A percentile compares a stretch with the other conserved stretches of the same genome.
phyloP scores from a whole-genome alignment of 148 eudicot species.

The Diospyros kaki region DNA sequence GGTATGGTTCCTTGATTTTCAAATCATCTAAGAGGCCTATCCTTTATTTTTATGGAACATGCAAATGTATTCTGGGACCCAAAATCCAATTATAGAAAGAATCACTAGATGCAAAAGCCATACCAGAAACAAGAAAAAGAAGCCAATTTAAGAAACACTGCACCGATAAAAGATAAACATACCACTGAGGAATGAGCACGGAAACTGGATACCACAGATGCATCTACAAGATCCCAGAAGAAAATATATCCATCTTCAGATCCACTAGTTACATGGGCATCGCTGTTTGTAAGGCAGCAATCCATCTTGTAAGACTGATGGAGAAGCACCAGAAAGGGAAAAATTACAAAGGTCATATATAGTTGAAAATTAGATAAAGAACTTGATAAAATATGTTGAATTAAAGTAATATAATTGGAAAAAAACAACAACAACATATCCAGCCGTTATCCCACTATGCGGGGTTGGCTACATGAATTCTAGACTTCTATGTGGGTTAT shows the following conservation, averaged over 20 bases:
- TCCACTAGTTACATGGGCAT: slow-evolving; percentile 86
- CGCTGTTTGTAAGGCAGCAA: slow-evolving; percentile 90
- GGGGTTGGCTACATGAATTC: too few relatives aligned
- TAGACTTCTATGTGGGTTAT: too few relatives aligned
- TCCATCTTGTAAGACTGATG: slow-evolving; percentile 87
- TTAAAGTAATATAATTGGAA: too few relatives aligned
- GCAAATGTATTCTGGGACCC: neutral
- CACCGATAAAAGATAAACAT: slow-evolving; percentile 18
- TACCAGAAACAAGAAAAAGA: neutral
- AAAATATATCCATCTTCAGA: slow-evolving; percentile 88
- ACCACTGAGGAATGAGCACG: slow-evolving; percentile 96
- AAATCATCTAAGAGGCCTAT: neutral
- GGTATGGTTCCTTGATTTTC: neutral
- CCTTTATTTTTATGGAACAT: neutral
- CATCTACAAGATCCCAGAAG: slow-evolving; percentile 99
- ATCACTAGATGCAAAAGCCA: neutral
- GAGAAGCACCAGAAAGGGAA: slow-evolving; percentile 11
- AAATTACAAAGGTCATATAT: neutral
- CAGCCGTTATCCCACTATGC: too few relatives aligned
- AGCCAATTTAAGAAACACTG: neutral
- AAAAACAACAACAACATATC: too few relatives aligned
- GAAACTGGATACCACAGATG: slow-evolving; percentile 66
- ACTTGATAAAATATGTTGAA: neutral
- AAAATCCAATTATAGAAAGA: neutral
- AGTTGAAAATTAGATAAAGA: neutral